A percentile compares a stretch with the other conserved stretches of the same genome.
Conservation (phyloP, 768 basidiomycete species). For the Mycena amicta region DNA sequence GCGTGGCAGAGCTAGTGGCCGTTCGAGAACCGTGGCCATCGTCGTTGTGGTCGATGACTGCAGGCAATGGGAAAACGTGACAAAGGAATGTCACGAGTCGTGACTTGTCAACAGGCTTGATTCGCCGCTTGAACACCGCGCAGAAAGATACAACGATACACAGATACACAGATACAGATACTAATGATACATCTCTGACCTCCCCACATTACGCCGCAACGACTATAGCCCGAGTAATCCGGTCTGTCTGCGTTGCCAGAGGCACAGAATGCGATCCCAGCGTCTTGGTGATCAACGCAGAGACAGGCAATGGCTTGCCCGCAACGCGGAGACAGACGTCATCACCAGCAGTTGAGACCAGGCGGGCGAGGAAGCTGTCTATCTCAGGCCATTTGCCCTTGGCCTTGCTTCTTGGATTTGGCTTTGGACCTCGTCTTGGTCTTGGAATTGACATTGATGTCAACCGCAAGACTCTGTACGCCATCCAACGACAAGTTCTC, state of each 20-base stretch:
- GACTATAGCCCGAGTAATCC: neutral
- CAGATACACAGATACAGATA: too few relatives aligned
- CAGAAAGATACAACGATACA: too few relatives aligned
- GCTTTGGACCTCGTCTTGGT: too few relatives aligned
- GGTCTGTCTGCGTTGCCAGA: neutral
- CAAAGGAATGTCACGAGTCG: too few relatives aligned
- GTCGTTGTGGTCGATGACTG: neutral
- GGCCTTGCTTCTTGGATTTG: too few relatives aligned
- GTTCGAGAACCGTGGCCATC: constrained; percentile 17
- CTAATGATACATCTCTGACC: neutral
- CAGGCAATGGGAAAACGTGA: neutral
- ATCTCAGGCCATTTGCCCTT: neutral
- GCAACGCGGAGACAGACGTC: neutral
- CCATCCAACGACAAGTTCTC: neutral
- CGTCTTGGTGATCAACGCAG: neutral
- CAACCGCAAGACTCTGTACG: neutral
- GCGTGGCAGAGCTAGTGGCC: constrained; percentile 1
- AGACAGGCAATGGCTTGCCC: neutral
- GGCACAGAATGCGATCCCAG: too few relatives aligned
- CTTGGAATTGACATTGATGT: neutral
- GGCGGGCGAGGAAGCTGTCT: neutral
- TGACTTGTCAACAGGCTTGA: too few relatives aligned
- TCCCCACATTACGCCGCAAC: neutral
- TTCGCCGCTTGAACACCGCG: too few relatives aligned
- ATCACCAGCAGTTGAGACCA: neutral